Base-by-base conservation (phyloP, 805 yeast genomes). In the Lipomyces sp. region DNA sequence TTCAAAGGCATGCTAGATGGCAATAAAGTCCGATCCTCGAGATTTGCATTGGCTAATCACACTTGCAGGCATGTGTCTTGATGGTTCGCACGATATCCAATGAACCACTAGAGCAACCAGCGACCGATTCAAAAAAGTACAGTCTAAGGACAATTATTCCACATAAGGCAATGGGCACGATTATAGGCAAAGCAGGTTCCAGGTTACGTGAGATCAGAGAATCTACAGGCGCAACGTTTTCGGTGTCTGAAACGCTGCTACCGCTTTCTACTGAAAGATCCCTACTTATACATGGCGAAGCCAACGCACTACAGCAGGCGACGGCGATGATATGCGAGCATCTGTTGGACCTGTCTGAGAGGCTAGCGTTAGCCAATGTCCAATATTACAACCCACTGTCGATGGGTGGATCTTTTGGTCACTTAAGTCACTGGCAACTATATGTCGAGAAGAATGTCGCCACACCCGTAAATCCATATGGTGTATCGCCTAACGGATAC, bases 251-350 rank as follows among this genome's bases (percentile, higher is more conserved):
- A 15, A 48, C 70, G 5, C 53, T 68, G 57, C 66, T 69, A 11
- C 71, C 71, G 2, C 62, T 69, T 11, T 67, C 71, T 8, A 64
- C 62, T 24, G 71, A 69, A 54, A 67, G 71, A 6, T 50, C 71
- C 0, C 8, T 67, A 18, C 53, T 67, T 4, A 34, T 69, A 8
- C 51, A 39, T 18, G 71, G 71, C 8, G 29, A 50, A 4, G 53
- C 58, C 13, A 57, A 53, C 48, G 62, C 60, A 4, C 42, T 69
- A n/a, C 50, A 48, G 30, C 57, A 59, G 10, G 60, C 65, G 18
- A 11, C 13, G 4, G 18, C 6, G 42, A n/a, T 57, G 13, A 42
- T 68, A 5, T 37, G 60, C 51, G 37, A 29, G 30, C 53, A 34
- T 24, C 57, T 68, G 5, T 29, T 24, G 15, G 63, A 63, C 11